Base-by-base conservation (phyloP, 805 yeast genomes). In the Ogataea methylovora region DNA sequence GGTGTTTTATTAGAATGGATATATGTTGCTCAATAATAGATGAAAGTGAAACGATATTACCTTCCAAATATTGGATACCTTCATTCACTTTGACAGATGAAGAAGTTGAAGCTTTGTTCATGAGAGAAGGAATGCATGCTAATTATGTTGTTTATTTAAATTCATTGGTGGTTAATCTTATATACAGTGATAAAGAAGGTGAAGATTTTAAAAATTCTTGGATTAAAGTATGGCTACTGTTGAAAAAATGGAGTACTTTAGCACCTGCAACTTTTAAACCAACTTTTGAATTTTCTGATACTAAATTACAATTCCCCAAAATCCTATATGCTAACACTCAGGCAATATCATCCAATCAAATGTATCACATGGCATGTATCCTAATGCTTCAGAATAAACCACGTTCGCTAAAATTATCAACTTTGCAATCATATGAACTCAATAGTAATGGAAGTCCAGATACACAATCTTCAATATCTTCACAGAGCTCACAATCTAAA, bases 1-100 rank as follows among this genome's bases (percentile, higher is more conserved):
- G 69, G 70, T 55, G 58, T 23, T 56, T 63, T 36, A 63, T 65
- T 4, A 45, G 71, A 30, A 63, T 63, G 67, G 70, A 63, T 37
- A 56, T 63, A 3, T 56, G 60, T 31, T 51, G 59, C 27, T 64
- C 65, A 1, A 56, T 63, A 8, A 60, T 65, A 21, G 63, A 61
- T 25, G 69, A 64, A 34, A 52, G 57, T 32, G 43, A 52, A 1
- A 61, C 69, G 0, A 52, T 62, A 34, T 51, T 61, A 13, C 58
- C 56, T 4, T 43, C 59, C 2, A 55, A 52, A 18, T 37, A 46
- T 33, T 65, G 66, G 68, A 37, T 63, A 10, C 63, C 58, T 2
- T 42, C 42, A n/a, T 46, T 49, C 26, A 24, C 29, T 10, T 33
- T 33, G 34, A 31, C 41, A 4, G 38, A 31, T 20, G 50, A 51